phyloP scores from a whole-genome alignment of 2,329 filamentous ascomycete species.

The Sporothrix brasiliensis region DNA sequence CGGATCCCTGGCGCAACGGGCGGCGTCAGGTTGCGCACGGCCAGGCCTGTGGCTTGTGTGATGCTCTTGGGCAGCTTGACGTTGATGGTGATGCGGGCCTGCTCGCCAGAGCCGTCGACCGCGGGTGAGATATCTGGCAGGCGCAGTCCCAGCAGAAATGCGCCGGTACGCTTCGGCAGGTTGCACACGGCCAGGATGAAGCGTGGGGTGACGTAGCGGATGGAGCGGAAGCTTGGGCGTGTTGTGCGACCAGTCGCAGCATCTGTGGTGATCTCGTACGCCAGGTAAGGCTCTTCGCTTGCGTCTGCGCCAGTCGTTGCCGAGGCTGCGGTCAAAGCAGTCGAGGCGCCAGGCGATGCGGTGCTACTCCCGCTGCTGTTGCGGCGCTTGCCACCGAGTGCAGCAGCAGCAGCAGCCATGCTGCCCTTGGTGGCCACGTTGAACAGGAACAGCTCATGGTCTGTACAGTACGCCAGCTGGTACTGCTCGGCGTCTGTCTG shows the following conservation, averaged over 20 bases:
- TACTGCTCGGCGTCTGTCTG: slow-evolving; percentile 66
- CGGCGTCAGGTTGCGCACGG: slow-evolving; percentile 69
- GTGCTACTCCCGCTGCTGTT: background rate
- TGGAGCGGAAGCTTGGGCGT: slow-evolving; percentile 58
- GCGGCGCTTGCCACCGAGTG: background rate
- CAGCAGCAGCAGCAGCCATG: background rate
- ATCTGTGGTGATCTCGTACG: slow-evolving; percentile 60
- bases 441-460: slow-evolving; percentile 71
- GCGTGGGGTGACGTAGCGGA: slow-evolving; percentile 61
- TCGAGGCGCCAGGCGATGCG: background rate
- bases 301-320: background rate
- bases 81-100: slow-evolving; percentile 55
- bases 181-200: slow-evolving; percentile 63
- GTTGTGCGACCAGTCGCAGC: slow-evolving; percentile 44
- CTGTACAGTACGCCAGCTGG: slow-evolving; percentile 76
- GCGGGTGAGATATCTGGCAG: slow-evolving; percentile 40
- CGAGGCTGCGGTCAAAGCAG: background rate
- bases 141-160: slow-evolving; percentile 60
- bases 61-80: slow-evolving; percentile 64
- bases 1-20: slow-evolving; percentile 49
- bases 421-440: slow-evolving; percentile 56
- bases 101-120: slow-evolving; percentile 41
- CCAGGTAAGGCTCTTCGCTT: slow-evolving; percentile 51
- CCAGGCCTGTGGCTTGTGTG: slow-evolving; percentile 75
- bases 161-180: slow-evolving; percentile 60